Evolutionary conservation across 1,284 basidiomycete species (phyloP).

Genomic region (Cryptococcus depauperatus): DNA sequence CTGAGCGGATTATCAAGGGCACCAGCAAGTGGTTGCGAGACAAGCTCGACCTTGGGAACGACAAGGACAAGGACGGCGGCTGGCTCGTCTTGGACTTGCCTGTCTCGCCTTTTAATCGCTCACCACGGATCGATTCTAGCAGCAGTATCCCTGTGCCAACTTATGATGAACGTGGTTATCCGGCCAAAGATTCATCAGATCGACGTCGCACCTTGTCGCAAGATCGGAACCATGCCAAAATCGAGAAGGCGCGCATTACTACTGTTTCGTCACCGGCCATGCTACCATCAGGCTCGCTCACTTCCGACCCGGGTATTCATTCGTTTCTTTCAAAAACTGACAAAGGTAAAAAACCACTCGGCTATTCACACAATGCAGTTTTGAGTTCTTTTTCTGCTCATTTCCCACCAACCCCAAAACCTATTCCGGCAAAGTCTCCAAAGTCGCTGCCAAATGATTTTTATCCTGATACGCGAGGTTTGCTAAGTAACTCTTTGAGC

Average conservation of each 20-base stretch:
- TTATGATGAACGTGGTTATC: not conserved
- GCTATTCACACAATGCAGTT: not conserved
- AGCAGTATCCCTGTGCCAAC: not conserved
- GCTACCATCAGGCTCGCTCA: not conserved
- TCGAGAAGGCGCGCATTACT: not conserved
- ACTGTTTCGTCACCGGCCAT: not conserved
- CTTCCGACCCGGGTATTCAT: not conserved
- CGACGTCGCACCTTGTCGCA: no score
- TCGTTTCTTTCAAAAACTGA: not conserved
- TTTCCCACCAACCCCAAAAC: no score
- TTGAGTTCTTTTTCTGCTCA: not conserved
- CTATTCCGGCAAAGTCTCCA: no score
- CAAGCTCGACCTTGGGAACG: not conserved
- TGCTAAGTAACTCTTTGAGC: not conserved
- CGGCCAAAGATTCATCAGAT: not conserved
- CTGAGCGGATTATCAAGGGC: slow-evolving; percentile 1
- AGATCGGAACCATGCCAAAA: no score
- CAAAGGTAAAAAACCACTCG: not conserved
- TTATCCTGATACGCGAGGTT: not conserved
- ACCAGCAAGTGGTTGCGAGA: slow-evolving; percentile 1
- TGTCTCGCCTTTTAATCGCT: no score
- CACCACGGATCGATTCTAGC: not conserved
- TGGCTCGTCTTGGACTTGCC: not conserved
- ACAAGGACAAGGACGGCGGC: not conserved
- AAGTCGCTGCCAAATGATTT: not conserved